phyloP scores from a whole-genome alignment of 805 yeast genomes.

The Scheffersomyces ergatensis region DNA sequence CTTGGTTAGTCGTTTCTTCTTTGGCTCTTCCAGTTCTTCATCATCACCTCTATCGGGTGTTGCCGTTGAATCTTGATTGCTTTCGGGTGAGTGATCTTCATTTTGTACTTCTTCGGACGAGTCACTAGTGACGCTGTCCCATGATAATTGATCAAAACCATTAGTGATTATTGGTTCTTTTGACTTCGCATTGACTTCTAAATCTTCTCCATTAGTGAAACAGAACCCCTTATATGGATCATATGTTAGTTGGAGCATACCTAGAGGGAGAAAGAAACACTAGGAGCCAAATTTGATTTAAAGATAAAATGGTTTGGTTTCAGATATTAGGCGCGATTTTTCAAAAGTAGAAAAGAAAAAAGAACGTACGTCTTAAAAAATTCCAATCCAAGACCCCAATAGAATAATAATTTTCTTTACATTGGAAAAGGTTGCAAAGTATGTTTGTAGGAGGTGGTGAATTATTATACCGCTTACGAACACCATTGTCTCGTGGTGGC shows the following conservation, averaged over 20 bases:
- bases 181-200: neutral
- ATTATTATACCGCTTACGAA: too few species aligned
- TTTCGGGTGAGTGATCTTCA: neutral
- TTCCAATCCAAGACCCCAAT: too few species aligned
- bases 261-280: neutral
- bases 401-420: neutral
- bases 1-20: conserved; percentile 11
- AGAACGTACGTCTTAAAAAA: too few species aligned
- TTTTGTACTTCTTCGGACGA: conserved; percentile 4
- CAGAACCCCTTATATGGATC: conserved; percentile 13
- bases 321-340: too few species aligned
- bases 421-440: neutral
- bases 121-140: conserved; percentile 17
- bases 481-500: too few species aligned
- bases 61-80: too few species aligned
- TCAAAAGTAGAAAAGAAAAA: too few species aligned
- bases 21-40: neutral
- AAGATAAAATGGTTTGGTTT: too few species aligned
- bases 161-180: conserved; percentile 8
- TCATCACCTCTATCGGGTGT: too few species aligned
- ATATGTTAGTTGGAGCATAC: conserved; percentile 2
- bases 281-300: neutral
- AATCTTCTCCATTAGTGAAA: neutral
- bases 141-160: conserved; percentile 45
- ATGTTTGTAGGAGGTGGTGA: neutral